Evolutionary conservation across 2,329 filamentous ascomycete species (phyloP), one percentile per base, ranked within the genome.

Genomic region (Mycosphaerelloides madeirae): DNA sequence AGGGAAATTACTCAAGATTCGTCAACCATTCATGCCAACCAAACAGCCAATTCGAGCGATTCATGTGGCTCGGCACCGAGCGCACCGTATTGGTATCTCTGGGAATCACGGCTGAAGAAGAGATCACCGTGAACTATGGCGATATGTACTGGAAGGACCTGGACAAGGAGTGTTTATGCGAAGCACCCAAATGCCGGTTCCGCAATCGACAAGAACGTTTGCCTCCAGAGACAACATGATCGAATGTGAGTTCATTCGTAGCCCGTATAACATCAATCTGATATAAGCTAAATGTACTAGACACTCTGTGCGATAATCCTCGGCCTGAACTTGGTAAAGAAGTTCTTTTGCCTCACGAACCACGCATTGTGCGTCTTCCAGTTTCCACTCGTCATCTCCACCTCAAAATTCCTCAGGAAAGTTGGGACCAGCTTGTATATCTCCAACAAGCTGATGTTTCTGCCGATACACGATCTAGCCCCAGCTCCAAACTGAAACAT

Each of bases 401-500:
- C 77, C 65, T 85, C 79, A 53, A 86, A 87, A 48, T 78, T 71
- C 60, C 81, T 68, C 64, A 87, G 61, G 57, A 87, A 67, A 73
- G 69, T 73, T 15, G 72, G 72, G 29, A 76, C 70, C 9, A 75
- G 54, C 61, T 76, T 76, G 50, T 74, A 74, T 6, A 75, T 69
- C 59, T 76, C 73, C 48, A 75, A 45, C 49, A 74, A 46, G 34
- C 38, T 52, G 43, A 76, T 70, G 48, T 74, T 74, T 65, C 72
- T 74, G 2, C 84, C 84, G 38, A 78, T 73, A 55, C 84, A 87
- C 1, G 84, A 86, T 56, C 83, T 68, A 9, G 78, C 76, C 0
- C 84, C 84, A 65, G 83, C 83, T 1, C 84, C 84, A 62, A 87
- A 87, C 54, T 86, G 82, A 61, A 85, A 72, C 80, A 85, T 81